Evolutionary conservation across 805 yeast genomes (phyloP).

Genomic region (Metschnikowia santaceciliae): DNA sequence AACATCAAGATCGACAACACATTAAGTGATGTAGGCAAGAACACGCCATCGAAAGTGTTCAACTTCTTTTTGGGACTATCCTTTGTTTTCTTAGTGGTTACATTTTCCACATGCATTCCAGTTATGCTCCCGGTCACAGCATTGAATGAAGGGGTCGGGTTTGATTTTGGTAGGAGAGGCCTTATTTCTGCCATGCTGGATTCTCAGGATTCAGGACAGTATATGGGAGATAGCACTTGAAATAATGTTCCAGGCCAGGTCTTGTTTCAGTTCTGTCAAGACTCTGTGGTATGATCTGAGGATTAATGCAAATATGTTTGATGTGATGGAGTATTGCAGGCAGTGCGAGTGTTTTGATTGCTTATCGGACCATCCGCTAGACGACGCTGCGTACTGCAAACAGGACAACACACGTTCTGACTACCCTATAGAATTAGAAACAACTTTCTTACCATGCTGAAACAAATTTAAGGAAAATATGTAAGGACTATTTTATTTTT

Average conservation of each 20-base stretch:
- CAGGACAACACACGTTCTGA: background rate
- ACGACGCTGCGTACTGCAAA: background rate
- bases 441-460: too few relatives aligned
- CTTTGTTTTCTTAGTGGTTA: background rate
- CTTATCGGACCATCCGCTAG: background rate
- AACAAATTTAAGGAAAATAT: background rate
- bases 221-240: background rate
- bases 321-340: constrained; percentile 1
- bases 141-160: background rate
- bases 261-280: background rate
- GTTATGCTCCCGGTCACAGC: background rate
- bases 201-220: background rate
- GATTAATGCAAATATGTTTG: background rate
- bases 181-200: constrained; percentile 11
- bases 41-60: constrained; percentile 84
- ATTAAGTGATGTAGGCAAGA: constrained; percentile 88
- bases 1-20: constrained; percentile 94
- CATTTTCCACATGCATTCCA: background rate
- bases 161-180: constrained; percentile 18
- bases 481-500: background rate
- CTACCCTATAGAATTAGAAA: too few relatives aligned
- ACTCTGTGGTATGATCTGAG: background rate
- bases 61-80: constrained; percentile 40
- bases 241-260: background rate
- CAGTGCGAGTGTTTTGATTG: constrained; percentile 1